A percentile compares a stretch with the other conserved stretches of the same genome.
These are phyloP conservation scores for Cylindrodendrum hubeiense DNA, from an alignment of 2,329 filamentous ascomycete species.

Conservation along the genomic window DNA sequence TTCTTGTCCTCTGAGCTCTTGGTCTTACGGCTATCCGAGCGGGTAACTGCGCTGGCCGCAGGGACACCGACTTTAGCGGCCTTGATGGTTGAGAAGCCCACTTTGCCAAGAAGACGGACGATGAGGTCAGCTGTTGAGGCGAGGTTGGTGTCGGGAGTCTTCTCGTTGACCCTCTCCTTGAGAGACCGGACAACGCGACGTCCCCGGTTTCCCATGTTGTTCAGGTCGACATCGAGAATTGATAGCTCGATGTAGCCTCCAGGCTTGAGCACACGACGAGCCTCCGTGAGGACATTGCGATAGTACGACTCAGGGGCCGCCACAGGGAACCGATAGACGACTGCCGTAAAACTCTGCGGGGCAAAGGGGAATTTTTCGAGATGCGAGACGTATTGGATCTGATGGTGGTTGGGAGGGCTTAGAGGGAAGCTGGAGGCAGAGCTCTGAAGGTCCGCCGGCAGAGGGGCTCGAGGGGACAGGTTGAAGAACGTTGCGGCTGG, in stretches of 20 bases:
- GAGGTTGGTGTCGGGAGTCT: slow-evolving; percentile 71
- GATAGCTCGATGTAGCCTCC: slow-evolving; percentile 84
- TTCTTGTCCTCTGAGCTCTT: slow-evolving; percentile 40
- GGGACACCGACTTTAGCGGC: slow-evolving; percentile 84
- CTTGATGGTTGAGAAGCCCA: slow-evolving; percentile 80
- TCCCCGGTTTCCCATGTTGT: slow-evolving; percentile 83
- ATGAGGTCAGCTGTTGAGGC: slow-evolving; percentile 71
- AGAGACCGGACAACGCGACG: slow-evolving; percentile 76
- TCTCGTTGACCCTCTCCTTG: slow-evolving; percentile 76
- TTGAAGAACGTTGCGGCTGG: slow-evolving; percentile 82
- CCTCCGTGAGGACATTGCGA: slow-evolving; percentile 78
- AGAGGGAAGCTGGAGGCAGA: slow-evolving; percentile 62
- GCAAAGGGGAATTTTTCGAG: slow-evolving; percentile 79
- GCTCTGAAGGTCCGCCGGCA: slow-evolving; percentile 58
- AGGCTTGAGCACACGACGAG: slow-evolving; percentile 81
- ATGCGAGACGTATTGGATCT: slow-evolving; percentile 76
- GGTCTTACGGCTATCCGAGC: slow-evolving; percentile 38
- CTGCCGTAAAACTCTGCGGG: slow-evolving; percentile 78
- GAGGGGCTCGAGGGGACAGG: slow-evolving; percentile 70
- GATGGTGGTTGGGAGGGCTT: slow-evolving; percentile 78
- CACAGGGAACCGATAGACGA: slow-evolving; percentile 82
- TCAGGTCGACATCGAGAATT: slow-evolving; percentile 82
- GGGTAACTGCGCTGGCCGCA: slow-evolving; percentile 67
- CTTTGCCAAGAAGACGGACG: slow-evolving; percentile 74
- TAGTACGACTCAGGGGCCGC: slow-evolving; percentile 77